Evolutionary conservation across 2,329 filamentous ascomycete species (phyloP), one percentile per base, ranked within the genome.

Genomic region (Fusarium redolens): DNA sequence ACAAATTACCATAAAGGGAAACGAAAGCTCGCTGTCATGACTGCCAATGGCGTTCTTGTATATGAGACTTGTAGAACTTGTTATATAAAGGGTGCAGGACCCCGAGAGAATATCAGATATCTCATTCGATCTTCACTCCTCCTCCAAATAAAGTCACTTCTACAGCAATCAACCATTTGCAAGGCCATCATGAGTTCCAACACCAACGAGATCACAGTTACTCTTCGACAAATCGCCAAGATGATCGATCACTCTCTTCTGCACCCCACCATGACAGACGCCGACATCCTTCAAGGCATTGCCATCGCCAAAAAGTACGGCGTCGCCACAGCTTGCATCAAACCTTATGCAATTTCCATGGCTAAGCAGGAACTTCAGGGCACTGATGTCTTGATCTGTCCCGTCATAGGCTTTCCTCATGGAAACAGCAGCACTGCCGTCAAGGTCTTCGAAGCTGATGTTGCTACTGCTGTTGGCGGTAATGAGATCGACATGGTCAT

Each of bases 161-260:
- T 12, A 40, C 12, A n/a, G 4, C 0, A 25, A 20, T 2, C 9
- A n/a, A 4, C 31, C 7, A 37, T 2, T 13, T 1, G 3, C 3
- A 37, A 37, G 0, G 1, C 0, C 33, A 7, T 12, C 56, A 59
- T 59, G 56, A 11, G 6, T 30, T 17, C 35, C 35, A 41, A 54
- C 17, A 11, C 28, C 12, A 54, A 60, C 13, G 6, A 63, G 2
- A 64, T 86, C 70, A 80, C 74, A 2, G 82, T 86, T n/a, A 83
- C 85, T 25, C 77, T 87, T 1, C 69, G 77, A 38, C 82, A 86
- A 65, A 78, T 90, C 59, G 86, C 87, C 70, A 86, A 87, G 71
- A 83, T 84, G 79, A 90, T 91, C 71, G 89, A 91, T 72, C 89
- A 91, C 78, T 90, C 88, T 17, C 84, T 91, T 20, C 83, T 91